Percentiles rank a stretch among this genome's conserved stretches.
These are phyloP conservation scores for Apiospora saccharicola DNA, from an alignment of 2,329 filamentous ascomycete genomes.

Conservation along the genomic window DNA sequence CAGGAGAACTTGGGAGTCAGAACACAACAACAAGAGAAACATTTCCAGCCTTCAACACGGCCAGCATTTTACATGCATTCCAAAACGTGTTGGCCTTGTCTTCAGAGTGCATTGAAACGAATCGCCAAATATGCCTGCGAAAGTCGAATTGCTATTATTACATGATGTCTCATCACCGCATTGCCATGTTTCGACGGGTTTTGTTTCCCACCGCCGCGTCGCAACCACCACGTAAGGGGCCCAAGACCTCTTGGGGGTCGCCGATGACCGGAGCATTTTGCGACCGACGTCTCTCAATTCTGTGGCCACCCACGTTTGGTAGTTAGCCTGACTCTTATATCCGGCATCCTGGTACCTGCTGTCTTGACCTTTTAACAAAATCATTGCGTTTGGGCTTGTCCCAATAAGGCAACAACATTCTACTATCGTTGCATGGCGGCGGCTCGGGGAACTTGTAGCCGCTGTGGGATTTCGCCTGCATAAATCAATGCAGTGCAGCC, in stretches of 20 bases:
- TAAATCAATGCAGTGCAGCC: background rate
- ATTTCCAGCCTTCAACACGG: background rate
- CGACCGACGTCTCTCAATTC: background rate
- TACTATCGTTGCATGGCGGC: background rate
- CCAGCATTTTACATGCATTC: background rate
- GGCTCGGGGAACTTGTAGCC: background rate
- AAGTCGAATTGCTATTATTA: background rate
- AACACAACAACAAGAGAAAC: background rate
- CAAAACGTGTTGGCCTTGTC: background rate
- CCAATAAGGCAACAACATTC: background rate
- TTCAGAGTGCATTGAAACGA: background rate
- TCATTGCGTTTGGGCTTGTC: background rate
- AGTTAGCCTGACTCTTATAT: background rate
- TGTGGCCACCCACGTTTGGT: background rate
- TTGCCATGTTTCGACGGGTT: background rate
- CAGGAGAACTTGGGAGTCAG: background rate
- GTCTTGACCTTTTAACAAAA: background rate
- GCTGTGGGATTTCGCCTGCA: background rate
- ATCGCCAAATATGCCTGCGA: background rate
- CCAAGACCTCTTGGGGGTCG: background rate
- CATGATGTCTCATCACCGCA: background rate
- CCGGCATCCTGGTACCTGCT: background rate
- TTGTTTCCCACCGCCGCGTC: background rate
- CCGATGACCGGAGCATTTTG: slow-evolving; percentile 3
- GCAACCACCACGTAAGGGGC: background rate